These are phyloP conservation scores for Aquanectria penicillioides DNA, from an alignment of 2,329 filamentous ascomycete species.

Conservation along the genomic window DNA sequence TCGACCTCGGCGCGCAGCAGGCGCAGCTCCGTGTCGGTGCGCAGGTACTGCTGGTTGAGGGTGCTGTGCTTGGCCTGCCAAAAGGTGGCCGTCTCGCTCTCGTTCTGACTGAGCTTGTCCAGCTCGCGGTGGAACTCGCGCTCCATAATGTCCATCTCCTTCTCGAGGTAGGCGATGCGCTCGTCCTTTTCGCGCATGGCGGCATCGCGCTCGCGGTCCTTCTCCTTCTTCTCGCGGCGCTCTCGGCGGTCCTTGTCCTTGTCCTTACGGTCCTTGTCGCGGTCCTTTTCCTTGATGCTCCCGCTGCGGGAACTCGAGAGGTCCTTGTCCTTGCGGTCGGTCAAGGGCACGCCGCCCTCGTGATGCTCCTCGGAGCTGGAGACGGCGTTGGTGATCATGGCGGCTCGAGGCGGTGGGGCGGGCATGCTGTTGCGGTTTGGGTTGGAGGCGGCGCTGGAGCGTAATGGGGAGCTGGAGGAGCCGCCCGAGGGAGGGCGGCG, in stretches of 20 bases:
- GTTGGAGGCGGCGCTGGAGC: constrained; percentile 38
- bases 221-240: constrained; percentile 37
- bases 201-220: constrained; percentile 40
- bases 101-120: constrained; percentile 61
- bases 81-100: constrained; percentile 65
- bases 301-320: constrained; percentile 45
- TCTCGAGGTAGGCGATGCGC: constrained; percentile 62
- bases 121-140: constrained; percentile 63
- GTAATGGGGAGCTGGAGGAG: constrained; percentile 33
- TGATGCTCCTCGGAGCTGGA: constrained; percentile 39
- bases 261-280: constrained; percentile 39
- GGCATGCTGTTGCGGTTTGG: constrained; percentile 45
- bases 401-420: constrained; percentile 44
- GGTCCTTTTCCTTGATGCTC: constrained; percentile 44
- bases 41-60: constrained; percentile 62
- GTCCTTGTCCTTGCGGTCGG: constrained; percentile 41
- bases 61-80: constrained; percentile 67
- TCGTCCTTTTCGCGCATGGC: constrained; percentile 59
- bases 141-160: constrained; percentile 63
- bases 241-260: constrained; percentile 34
- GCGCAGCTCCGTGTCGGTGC: constrained; percentile 63
- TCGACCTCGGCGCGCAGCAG: constrained; percentile 61
- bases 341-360: constrained; percentile 38
- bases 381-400: constrained; percentile 37
- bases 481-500: constrained; percentile 49